A percentile compares a stretch with the other conserved stretches of the same genome.
phyloP scores from a whole-genome alignment of 2,329 filamentous ascomycete species.

The Arthrobotrys musiformis region DNA sequence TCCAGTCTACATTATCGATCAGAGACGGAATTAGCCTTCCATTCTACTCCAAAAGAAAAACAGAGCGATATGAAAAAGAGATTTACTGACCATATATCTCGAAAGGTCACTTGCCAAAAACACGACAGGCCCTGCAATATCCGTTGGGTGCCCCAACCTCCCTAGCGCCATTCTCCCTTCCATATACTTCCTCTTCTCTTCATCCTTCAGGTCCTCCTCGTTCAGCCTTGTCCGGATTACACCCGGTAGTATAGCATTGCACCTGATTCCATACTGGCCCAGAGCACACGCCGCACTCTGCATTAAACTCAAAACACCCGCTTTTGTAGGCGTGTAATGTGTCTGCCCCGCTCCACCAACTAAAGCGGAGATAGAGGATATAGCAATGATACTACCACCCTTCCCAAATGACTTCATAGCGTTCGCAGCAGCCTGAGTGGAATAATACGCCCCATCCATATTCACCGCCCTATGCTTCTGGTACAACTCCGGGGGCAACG shows the following conservation, averaged over 20 bases:
- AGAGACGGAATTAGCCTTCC: slow-evolving; percentile 10
- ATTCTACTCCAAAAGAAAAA: neutral
- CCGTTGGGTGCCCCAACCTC: slow-evolving; percentile 75
- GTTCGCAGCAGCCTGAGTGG: slow-evolving; percentile 82
- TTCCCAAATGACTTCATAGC: slow-evolving; percentile 76
- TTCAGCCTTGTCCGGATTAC: slow-evolving; percentile 87
- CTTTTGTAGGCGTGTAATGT: slow-evolving; percentile 91
- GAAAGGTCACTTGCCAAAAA: slow-evolving; percentile 85
- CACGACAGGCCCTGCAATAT: slow-evolving; percentile 84
- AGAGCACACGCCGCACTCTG: slow-evolving; percentile 83
- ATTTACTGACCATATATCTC: slow-evolving; percentile 73
- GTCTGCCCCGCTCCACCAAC: slow-evolving; percentile 81
- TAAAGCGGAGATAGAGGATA: slow-evolving; percentile 78
- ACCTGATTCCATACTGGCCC: slow-evolving; percentile 79
- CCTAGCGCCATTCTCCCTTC: slow-evolving; percentile 83
- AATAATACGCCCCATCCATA: slow-evolving; percentile 87
- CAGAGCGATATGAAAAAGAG: neutral
- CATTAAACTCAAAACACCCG: slow-evolving; percentile 81
- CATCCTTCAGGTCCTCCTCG: slow-evolving; percentile 80
- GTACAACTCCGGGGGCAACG: slow-evolving; percentile 76
- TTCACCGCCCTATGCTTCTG: slow-evolving; percentile 79
- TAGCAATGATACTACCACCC: slow-evolving; percentile 82
- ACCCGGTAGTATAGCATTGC: slow-evolving; percentile 84
- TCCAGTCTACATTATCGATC: slow-evolving; percentile 69
- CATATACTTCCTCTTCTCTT: slow-evolving; percentile 79